Evolutionary conservation across 306 rosid genomes (phyloP).

Genomic region (Acacia confusa): DNA sequence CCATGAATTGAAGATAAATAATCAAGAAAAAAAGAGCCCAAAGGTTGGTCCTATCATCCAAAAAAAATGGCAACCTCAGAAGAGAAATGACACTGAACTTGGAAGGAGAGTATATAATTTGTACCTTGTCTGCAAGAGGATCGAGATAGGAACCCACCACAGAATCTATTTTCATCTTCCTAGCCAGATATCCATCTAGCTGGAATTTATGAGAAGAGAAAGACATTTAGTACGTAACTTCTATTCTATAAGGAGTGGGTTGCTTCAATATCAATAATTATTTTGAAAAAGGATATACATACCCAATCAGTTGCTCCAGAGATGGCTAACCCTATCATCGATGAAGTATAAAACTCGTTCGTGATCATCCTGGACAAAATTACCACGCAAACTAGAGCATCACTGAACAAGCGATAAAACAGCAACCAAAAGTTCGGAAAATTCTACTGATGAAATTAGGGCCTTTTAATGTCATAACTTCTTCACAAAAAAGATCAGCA

Average conservation of each 20-base stretch:
- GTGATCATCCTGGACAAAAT: slow-evolving; percentile 65
- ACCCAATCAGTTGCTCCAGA: slow-evolving; percentile 96
- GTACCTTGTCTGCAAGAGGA: slow-evolving; percentile 97
- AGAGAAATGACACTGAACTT: not conserved
- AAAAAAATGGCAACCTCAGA: not conserved
- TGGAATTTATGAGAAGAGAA: slow-evolving; percentile 34
- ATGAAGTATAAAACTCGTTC: slow-evolving; percentile 68
- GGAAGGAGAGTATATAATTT: slow-evolving; percentile 1
- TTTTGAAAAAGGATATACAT: not conserved
- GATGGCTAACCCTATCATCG: slow-evolving; percentile 79
- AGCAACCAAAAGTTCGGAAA: not conserved
- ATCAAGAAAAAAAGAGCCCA: slow-evolving; percentile 8
- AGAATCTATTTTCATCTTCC: slow-evolving; percentile 89
- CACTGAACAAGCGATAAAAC: not conserved
- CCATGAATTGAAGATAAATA: slow-evolving; percentile 4
- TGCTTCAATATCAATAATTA: not conserved
- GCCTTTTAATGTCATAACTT: not conserved
- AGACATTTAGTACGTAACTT: not conserved
- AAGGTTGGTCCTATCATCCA: slow-evolving; percentile 2
- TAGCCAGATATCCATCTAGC: slow-evolving; percentile 87
- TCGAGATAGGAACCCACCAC: slow-evolving; percentile 97
- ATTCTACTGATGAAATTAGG: not conserved
- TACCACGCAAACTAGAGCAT: slow-evolving; percentile 9
- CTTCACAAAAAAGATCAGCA: not conserved
- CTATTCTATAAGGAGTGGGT: not conserved